These are phyloP conservation scores for Trichocomaceae sp. DNA, from an alignment of 2,329 filamentous ascomycete genomes.

Conservation along the genomic window DNA sequence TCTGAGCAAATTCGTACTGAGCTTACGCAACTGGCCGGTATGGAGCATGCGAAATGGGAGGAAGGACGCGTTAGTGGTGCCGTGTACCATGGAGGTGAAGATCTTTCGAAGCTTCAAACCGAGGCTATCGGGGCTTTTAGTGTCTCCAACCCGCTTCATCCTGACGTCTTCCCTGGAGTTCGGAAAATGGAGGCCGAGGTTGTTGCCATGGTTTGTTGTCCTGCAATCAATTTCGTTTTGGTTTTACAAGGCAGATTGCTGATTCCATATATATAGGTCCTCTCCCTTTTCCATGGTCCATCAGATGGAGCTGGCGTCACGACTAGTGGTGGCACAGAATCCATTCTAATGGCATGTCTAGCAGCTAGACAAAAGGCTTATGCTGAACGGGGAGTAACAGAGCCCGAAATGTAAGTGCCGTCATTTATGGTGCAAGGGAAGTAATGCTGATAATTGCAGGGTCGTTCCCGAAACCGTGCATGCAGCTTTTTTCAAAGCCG, in stretches of 20 bases:
- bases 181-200: slow-evolving; percentile 99
- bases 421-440: not conserved
- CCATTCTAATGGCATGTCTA: slow-evolving; percentile 91
- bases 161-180: slow-evolving; percentile 95
- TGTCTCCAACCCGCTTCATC: slow-evolving; percentile 93
- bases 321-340: slow-evolving; percentile 90
- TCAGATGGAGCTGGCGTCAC: slow-evolving; percentile 78
- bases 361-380: slow-evolving; percentile 85
- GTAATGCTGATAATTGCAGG: slow-evolving; percentile 42
- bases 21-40: slow-evolving; percentile 67
- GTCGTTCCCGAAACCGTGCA: slow-evolving; percentile 92
- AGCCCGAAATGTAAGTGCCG: slow-evolving; percentile 77
- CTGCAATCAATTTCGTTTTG: not conserved
- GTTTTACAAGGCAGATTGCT: not conserved
- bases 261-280: slow-evolving; percentile 36
- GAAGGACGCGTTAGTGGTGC: slow-evolving; percentile 90
- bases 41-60: slow-evolving; percentile 97
- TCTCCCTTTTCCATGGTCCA: slow-evolving; percentile 83
- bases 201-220: slow-evolving; percentile 74
- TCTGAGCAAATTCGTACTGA: slow-evolving; percentile 73
- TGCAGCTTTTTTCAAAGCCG: slow-evolving; percentile 92
- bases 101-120: slow-evolving; percentile 74
- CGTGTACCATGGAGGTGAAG: slow-evolving; percentile 88
- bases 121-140: slow-evolving; percentile 93
- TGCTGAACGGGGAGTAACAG: slow-evolving; percentile 74